A percentile compares a stretch with the other conserved stretches of the same genome.
These are phyloP conservation scores for Yarrowia bubula DNA, from an alignment of 805 yeast species.

Conservation along the genomic window DNA sequence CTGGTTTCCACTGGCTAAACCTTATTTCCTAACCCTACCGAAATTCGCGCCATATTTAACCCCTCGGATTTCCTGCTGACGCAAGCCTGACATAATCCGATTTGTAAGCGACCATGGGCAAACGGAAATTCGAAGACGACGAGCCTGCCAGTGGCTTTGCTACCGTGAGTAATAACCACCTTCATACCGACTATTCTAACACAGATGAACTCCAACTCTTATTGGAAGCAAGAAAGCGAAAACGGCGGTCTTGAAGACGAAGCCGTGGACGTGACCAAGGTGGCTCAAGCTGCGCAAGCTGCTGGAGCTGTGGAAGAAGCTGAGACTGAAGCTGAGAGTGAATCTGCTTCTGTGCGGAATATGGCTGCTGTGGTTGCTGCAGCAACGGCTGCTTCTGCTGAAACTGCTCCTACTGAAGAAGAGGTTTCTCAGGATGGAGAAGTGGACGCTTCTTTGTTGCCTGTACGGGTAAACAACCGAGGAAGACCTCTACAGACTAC, in stretches of 20 bases:
- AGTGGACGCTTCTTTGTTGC: not conserved
- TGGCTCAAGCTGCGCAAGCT: conserved; percentile 23
- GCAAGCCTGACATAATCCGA: conserved; percentile 26
- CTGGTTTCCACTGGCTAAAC: not conserved
- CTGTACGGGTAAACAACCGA: conserved; percentile 24
- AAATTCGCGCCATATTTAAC: not conserved
- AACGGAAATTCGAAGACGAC: conserved; percentile 8
- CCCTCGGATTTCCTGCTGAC: conserved; percentile 22
- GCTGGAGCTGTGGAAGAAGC: not conserved
- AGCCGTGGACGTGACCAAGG: conserved; percentile 14
- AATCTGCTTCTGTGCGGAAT: conserved; percentile 25
- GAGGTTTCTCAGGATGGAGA: not conserved
- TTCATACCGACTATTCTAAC: not conserved
- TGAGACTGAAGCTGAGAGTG: not conserved
- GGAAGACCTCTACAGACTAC: conserved; percentile 55
- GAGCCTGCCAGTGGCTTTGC: conserved; percentile 6
- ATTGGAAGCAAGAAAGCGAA: conserved; percentile 13
- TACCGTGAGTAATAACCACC: not conserved
- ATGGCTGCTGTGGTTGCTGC: conserved; percentile 31
- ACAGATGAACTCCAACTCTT: conserved; percentile 20
- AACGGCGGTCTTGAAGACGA: conserved; percentile 12
- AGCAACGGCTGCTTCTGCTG: not conserved
- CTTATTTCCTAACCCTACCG: conserved; percentile 4
- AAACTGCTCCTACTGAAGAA: not conserved
- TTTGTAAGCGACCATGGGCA: conserved; percentile 24